Base-by-base conservation (phyloP, 2,329 filamentous ascomycete species). In the Raffaelea ambrosiae region DNA sequence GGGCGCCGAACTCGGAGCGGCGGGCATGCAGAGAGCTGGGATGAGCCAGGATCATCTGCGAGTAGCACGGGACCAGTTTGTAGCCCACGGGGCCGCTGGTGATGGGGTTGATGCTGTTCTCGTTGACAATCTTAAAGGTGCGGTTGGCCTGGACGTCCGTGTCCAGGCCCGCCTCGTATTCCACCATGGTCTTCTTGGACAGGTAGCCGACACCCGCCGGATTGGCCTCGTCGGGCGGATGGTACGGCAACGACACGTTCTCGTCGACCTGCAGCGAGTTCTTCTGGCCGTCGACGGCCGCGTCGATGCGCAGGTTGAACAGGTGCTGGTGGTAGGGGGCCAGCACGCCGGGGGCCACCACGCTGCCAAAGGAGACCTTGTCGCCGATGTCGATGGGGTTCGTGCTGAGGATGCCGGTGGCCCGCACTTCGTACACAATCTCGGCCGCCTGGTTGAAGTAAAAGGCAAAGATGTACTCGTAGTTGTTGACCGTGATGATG, bases 271-370 rank as follows among this genome's bases (percentile, higher is more conserved):
- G 61, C 0, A 74, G 74, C 0, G 78, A 77, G 54, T 84, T 79
- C 18, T 31, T 18, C n/a, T 50, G 36, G 38, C 48, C 48, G 5
- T 47, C 48, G 38, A 84, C 66, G 1, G 77, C 75, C 0, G 80
- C 78, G 53, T 86, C 82, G 43, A 86, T 77, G 1, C 82, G 72
- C 33, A 79, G 63, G 19, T 69, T 73, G 58, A 87, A 85, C 36
- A 86, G 70, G 62, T 86, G 83, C 58, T 87, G 83, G 54, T 86
- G 83, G 59, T 84, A 81, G 49, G 81, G 79, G 0, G 82, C 83
- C 2, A 86, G 63, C 0, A 81, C 76, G 0, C 83, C 82, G 0
- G 77, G 74, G 0, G 71, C 69, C 2, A 87, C 81, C 1, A 83
- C 67, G 49, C 76, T 84, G n/a, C 80, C 80, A 59, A 73, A 84